Evolutionary conservation across 169 alveolate species (phyloP).

Genomic region (Plasmodium coatneyi): DNA sequence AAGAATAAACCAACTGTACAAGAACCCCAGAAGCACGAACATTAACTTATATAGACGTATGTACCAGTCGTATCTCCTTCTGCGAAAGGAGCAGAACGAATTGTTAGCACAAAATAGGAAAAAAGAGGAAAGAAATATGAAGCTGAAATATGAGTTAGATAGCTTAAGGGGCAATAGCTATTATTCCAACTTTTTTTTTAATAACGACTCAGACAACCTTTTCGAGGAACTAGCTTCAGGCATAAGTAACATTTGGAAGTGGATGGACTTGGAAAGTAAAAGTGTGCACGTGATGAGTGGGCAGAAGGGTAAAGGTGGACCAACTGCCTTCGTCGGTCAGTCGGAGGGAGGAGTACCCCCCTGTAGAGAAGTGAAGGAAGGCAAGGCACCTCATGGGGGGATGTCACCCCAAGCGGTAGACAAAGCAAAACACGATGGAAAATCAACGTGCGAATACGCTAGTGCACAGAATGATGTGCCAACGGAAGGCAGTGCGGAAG

Average conservation of each 20-base stretch:
- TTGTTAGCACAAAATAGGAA: slow-evolving; percentile 20
- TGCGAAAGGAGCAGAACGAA: slow-evolving; percentile 46
- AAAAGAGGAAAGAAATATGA: slow-evolving; percentile 34
- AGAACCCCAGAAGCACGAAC: slow-evolving; percentile 49
- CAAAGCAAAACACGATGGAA: not conserved
- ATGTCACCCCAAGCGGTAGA: not conserved
- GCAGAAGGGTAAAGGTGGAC: not conserved
- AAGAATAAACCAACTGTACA: slow-evolving; percentile 38
- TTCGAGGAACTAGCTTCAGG: slow-evolving; percentile 71
- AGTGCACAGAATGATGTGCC: not conserved
- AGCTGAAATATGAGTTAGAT: slow-evolving; percentile 64
- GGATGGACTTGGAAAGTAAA: slow-evolving; percentile 65
- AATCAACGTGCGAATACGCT: not conserved
- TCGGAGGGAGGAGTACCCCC: not conserved
- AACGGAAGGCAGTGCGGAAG: not conserved
- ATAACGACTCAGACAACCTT: slow-evolving; percentile 53
- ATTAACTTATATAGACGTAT: slow-evolving; percentile 56
- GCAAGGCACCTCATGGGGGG: not conserved
- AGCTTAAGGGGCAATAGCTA: slow-evolving; percentile 41
- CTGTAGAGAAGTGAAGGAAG: not conserved
- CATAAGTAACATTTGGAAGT: slow-evolving; percentile 48
- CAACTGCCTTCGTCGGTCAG: not conserved
- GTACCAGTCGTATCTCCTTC: slow-evolving; percentile 55
- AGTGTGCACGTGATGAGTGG: not conserved
- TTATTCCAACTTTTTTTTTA: slow-evolving; percentile 62